Conservation (phyloP, 768 basidiomycete species). For the Termitomyces bulborhizus region DNA sequence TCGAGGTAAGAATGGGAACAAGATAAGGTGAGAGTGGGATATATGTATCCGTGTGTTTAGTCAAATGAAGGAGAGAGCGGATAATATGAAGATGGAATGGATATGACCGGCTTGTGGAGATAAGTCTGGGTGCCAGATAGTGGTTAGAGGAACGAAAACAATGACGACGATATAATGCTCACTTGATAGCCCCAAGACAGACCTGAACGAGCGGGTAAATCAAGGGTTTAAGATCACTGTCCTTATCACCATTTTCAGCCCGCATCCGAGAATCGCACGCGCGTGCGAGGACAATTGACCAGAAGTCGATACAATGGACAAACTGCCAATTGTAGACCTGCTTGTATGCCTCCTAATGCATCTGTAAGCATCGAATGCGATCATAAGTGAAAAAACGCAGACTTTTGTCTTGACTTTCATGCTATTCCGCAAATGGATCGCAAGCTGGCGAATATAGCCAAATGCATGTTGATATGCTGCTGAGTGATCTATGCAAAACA, state of each 20-base stretch:
- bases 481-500: slow-evolving; percentile 75
- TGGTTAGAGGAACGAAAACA: slow-evolving; percentile 13
- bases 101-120: slow-evolving; percentile 86
- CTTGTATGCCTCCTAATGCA: slow-evolving; percentile 74
- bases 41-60: slow-evolving; percentile 77
- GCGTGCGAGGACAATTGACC: slow-evolving; percentile 81
- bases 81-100: slow-evolving; percentile 92
- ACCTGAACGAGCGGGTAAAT: slow-evolving; percentile 97
- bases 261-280: slow-evolving; percentile 65
- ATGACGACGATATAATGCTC: slow-evolving; percentile 22
- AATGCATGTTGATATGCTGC: slow-evolving; percentile 91
- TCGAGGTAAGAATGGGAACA: slow-evolving; percentile 77
- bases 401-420: slow-evolving; percentile 88
- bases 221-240: slow-evolving; percentile 79
- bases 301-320: slow-evolving; percentile 93
- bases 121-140: slow-evolving; percentile 48
- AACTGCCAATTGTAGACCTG: slow-evolving; percentile 99
- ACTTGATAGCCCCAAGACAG: slow-evolving; percentile 90
- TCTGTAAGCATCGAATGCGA: slow-evolving; percentile 1
- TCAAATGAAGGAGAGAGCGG: slow-evolving; percentile 82
- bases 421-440: slow-evolving; percentile 85
- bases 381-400: slow-evolving; percentile 11
- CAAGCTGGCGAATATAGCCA: slow-evolving; percentile 91
- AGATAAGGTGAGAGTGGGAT: slow-evolving; percentile 85
- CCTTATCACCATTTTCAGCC: slow-evolving; percentile 42